Base-by-base conservation (phyloP, 2,329 filamentous ascomycete species). In the Paraphaeosphaeria sporulosa region DNA sequence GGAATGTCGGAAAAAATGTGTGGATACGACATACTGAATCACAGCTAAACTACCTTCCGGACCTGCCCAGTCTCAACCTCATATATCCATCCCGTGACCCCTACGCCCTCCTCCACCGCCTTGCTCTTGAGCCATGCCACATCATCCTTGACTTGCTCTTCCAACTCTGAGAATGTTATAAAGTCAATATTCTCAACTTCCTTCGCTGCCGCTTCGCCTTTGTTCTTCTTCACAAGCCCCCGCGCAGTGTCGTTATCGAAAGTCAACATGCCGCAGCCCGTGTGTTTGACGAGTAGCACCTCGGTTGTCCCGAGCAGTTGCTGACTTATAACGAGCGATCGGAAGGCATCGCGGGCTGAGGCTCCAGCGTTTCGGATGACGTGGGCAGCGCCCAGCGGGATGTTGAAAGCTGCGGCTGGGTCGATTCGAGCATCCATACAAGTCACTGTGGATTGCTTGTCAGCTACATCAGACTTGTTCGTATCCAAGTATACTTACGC, bases 341-440 rank as follows among this genome's bases (percentile, higher is more conserved):
- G 88, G 8, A 94, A 82, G 0, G 89, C 90, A 58, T 94, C 91
- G 40, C 82, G 79, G 1, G 86, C 89, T 17, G 85, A 87, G 1
- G 82, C 90, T 12, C 80, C 80, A 5, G 80, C 81, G 65, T 93
- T 94, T 60, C 91, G 87, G 61, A 93, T 89, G 34, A 93, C 86
- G 76, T 95, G 91, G 0, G 91, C 92, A 64, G 93, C 90, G 43
- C 92, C 91, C 19, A 92, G 84, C 21, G 84, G 80, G 59, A 94
- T 89, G 9, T 89, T 89, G 56, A 93, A 89, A 8, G 89, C 89
- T 13, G 85, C 80, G 3, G 87, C 84, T 0, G 91, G 87, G 68
- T 94, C 84, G 75, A 83, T 82, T 13, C 91, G 87, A 5, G 92
- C 90, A 71, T 95, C 91, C 91, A 95, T 95, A 78, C 92, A 95